Evolutionary conservation across 208 protist genomes (phyloP), one percentile per base, ranked within the genome.

Genomic region (Crithidia expoeki): DNA sequence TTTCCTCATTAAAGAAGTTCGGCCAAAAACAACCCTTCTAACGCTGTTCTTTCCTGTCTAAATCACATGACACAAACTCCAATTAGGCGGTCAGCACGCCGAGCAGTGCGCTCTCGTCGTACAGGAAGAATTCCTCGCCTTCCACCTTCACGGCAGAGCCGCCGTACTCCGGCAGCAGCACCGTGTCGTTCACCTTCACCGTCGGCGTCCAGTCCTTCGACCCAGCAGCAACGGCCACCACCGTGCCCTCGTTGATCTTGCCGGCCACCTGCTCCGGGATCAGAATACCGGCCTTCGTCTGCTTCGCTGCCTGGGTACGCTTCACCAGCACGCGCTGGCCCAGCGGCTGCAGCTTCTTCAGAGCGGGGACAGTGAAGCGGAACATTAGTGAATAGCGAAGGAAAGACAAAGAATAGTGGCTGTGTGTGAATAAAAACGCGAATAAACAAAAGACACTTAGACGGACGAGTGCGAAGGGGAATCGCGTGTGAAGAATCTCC

Each of bases 161-260:
- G 47, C 89, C 89, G 82, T 92, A 97, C 83, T 97, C 93, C 50
- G 89, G 90, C 33, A 97, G 91, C 62, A 97, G 86, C 56, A 97
- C 93, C 49, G 79, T 94, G 79, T 97, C 93, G 80, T 85, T 79
- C 33, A 88, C 91, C 81, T 94, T 95, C 80, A 96, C 89, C 40
- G 87, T 91, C 70, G 93, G 93, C 58, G 81, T 92, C 90, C 90
- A 97, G 78, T 97, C 93, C 86, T 93, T 94, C 64, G 81, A 86
- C 55, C 60, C 91, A n/a, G 86, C 84, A 23, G 93, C 90, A 11
- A 97, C 93, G 4, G 93, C 93, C 50, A 96, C 78, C 51, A 97
- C 89, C 14, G 85, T 96, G 66, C 89, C 93, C 85, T 97, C 93
- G 86, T 97, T 97, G 74, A 95, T 82, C 86, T 97, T 97, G 49